phyloP scores from a whole-genome alignment of 306 rosid species.

The Quercus bicolor region DNA sequence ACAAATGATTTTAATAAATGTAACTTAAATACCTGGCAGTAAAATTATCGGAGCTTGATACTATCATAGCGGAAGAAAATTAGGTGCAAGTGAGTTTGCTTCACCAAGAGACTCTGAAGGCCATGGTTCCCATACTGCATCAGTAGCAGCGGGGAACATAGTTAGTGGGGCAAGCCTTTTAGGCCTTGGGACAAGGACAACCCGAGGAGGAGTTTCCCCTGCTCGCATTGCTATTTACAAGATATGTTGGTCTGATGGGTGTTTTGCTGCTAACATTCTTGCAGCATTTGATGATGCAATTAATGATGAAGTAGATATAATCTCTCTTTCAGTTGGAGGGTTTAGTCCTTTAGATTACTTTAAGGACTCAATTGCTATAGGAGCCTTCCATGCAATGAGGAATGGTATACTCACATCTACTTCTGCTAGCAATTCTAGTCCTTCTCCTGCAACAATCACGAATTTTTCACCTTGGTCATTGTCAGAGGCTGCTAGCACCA shows the following conservation, averaged over 20 bases:
- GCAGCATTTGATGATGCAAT: slow-evolving; percentile 59
- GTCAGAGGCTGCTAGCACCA: slow-evolving; percentile 22
- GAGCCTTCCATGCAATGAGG: slow-evolving; percentile 48
- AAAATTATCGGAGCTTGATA: slow-evolving; percentile 45
- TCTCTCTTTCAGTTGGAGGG: slow-evolving; percentile 35
- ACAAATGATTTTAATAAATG: not conserved
- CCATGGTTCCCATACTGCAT: slow-evolving; percentile 57
- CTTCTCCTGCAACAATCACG: not conserved
- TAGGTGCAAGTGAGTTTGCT: not conserved
- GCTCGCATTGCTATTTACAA: slow-evolving; percentile 58
- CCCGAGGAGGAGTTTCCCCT: slow-evolving; percentile 45
- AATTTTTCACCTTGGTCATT: slow-evolving; percentile 35
- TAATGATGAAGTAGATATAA: slow-evolving; percentile 48
- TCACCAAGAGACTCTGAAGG: slow-evolving; percentile 40
- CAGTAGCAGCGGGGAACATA: slow-evolving; percentile 35
- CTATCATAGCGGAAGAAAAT: not conserved
- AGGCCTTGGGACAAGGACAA: slow-evolving; percentile 42
- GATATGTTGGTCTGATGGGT: slow-evolving; percentile 40
- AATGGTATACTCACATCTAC: slow-evolving; percentile 34
- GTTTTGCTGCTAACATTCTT: slow-evolving; percentile 33
- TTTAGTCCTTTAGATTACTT: slow-evolving; percentile 6
- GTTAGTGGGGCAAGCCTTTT: slow-evolving; percentile 29
- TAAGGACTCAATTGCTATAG: slow-evolving; percentile 24
- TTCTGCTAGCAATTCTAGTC: slow-evolving; percentile 37
- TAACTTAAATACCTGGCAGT: not conserved